These are phyloP conservation scores for Boletus rufocinnamomeus DNA, from an alignment of 768 basidiomycete species.

Conservation along the genomic window DNA sequence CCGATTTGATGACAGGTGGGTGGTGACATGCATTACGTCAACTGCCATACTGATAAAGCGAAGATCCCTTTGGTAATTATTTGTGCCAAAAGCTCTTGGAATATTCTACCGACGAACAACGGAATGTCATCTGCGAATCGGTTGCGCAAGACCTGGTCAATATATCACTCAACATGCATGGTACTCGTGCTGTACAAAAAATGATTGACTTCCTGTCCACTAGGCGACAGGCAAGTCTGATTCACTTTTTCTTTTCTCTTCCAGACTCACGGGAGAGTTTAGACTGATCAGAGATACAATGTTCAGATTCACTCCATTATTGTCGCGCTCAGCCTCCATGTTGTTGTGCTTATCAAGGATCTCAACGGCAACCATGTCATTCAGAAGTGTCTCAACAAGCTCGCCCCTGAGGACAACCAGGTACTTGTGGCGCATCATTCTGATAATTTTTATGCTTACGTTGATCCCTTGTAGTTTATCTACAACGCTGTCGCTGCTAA, in stretches of 20 bases:
- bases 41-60: conserved; percentile 1
- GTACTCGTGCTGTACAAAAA: conserved; percentile 98
- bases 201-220: conserved; percentile 99
- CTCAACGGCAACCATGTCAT: conserved; percentile 97
- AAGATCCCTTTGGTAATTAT: conserved; percentile 99
- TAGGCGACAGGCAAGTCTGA: conserved; percentile 77
- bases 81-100: conserved; percentile 97
- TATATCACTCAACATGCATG: conserved; percentile 99
- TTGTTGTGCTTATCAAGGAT: conserved; percentile 99
- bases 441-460: neutral
- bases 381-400: conserved; percentile 98
- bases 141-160: conserved; percentile 97
- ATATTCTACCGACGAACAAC: conserved; percentile 95
- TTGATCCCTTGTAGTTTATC: conserved; percentile 67
- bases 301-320: conserved; percentile 96
- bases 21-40: conserved; percentile 9
- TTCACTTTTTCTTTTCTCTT: conserved; percentile 39
- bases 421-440: conserved; percentile 38
- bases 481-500: conserved; percentile 99
- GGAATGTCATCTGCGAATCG: conserved; percentile 95
- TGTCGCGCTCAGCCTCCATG: conserved; percentile 93
- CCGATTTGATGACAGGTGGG: conserved; percentile 95
- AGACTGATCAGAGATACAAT: conserved; percentile 84
- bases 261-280: conserved; percentile 54
- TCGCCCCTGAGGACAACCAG: conserved; percentile 98